A percentile compares a stretch with the other conserved stretches of the same genome.
Evolutionary conservation across 2,329 filamentous ascomycete species (phyloP).

Genomic region (Harringtonia lauricola): DNA sequence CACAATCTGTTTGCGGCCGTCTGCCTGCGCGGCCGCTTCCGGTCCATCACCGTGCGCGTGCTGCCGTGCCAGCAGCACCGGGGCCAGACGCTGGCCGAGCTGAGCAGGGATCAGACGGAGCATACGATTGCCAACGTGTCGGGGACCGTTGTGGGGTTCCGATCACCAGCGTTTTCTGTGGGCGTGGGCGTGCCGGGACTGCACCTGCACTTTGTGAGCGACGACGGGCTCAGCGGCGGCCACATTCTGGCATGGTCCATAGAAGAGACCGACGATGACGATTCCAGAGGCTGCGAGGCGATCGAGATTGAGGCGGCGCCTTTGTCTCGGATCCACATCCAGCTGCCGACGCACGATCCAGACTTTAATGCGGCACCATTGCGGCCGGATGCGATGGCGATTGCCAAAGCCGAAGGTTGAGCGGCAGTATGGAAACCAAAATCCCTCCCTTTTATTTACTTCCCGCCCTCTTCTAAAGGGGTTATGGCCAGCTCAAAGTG

Average conservation of each 20-base stretch:
- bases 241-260: conserved; percentile 21
- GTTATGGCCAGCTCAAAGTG: no score
- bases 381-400: conserved; percentile 16
- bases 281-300: neutral
- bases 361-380: conserved; percentile 21
- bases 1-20: conserved; percentile 20
- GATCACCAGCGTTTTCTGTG: conserved; percentile 20
- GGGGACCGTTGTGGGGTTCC: conserved; percentile 21
- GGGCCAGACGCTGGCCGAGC: conserved; percentile 17
- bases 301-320: conserved; percentile 17
- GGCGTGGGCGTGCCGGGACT: conserved; percentile 23
- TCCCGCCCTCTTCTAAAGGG: no score
- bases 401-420: no score
- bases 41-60: conserved; percentile 19
- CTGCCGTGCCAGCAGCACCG: conserved; percentile 19
- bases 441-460: no score
- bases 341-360: conserved; percentile 20
- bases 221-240: conserved; percentile 19
- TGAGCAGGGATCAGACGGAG: conserved; percentile 16
- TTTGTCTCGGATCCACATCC: conserved; percentile 19
- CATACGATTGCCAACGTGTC: conserved; percentile 16
- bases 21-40: conserved; percentile 19
- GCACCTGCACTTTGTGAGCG: conserved; percentile 23
- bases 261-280: conserved; percentile 11
- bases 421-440: no score